Evolutionary conservation across 1,284 basidiomycete genomes (phyloP), one percentile per base, ranked within the genome.

Genomic region (Microbotryum lychnidis-dioicae): DNA sequence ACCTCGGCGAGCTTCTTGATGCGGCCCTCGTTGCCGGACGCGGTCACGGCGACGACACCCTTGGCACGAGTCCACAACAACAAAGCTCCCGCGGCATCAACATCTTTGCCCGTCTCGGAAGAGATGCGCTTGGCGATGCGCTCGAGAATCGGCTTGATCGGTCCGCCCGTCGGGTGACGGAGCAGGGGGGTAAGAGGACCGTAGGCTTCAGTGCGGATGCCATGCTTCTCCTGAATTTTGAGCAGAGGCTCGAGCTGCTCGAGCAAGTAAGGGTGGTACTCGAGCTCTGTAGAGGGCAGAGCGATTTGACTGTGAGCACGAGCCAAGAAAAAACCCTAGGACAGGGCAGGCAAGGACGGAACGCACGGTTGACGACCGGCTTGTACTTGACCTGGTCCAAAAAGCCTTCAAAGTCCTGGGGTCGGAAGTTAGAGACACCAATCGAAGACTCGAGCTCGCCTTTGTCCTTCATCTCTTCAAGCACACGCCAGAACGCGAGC

Each of bases 11-110:
- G 85, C 74, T 89, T 85, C 70, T 79, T 78, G 69, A 91, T 80
- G 37, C 87, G 81, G 48, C 79, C 79, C 25, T 76, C 77, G 74
- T 90, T 89, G 21, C 82, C 80, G n/a, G 84, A 84, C 3, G 89
- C 87, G 84, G 87, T 87, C 56, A 91, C 83, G 44, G 84, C 80
- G 14, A 76, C 71, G n/a, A 80, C 76, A 42, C 77, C 80, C 70
- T 82, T 82, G 56, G 82, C 80, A 50, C 81, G 68, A 18, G 83
- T 70, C 84, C 84, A 87, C 67, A 84, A 82, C 27, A 79, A 74
- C 50, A 87, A 75, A 10, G 84, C 80, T 61, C 84, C 80, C 2
- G 80, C 77, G 12, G 76, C 70, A 29, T 82, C 80, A 31, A 85
- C 81, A 9, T 79, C 74, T 47, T 75, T 72, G 16, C 80, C 80